phyloP scores from a whole-genome alignment of 768 basidiomycete genomes.

The Goffeauzyma gilvescens region DNA sequence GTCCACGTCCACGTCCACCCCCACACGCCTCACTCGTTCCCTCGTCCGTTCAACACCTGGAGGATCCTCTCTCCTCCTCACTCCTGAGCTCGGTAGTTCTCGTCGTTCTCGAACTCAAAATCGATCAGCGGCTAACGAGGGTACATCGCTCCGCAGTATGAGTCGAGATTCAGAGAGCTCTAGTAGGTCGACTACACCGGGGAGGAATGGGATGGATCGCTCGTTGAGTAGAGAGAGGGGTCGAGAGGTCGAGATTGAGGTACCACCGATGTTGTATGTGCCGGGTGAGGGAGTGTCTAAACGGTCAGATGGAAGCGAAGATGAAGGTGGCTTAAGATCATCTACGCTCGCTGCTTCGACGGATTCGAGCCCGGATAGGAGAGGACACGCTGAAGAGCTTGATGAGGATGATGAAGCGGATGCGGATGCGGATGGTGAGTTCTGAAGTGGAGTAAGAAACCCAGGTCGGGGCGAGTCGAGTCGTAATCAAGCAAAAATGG shows the following conservation, averaged over 20 bases:
- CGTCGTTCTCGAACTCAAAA: not conserved
- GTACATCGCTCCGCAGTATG: not conserved
- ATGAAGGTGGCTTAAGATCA: not conserved
- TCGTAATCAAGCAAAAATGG: not conserved
- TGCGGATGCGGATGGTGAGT: conserved; percentile 5
- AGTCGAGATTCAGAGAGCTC: too few species aligned
- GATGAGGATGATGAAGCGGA: conserved; percentile 14
- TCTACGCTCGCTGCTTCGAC: not conserved
- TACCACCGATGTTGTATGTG: not conserved
- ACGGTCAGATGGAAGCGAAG: not conserved
- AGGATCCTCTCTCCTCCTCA: not conserved
- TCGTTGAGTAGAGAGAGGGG: not conserved
- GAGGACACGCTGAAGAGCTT: not conserved
- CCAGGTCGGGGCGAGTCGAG: not conserved
- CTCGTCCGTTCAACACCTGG: not conserved
- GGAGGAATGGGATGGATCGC: not conserved
- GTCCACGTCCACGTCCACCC: not conserved
- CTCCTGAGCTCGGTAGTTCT: not conserved
- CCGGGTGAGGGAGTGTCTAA: not conserved
- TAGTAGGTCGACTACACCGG: too few species aligned
- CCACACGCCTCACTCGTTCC: not conserved
- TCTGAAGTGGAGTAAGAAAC: not conserved
- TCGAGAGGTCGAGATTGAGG: not conserved
- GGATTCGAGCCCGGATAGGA: not conserved
- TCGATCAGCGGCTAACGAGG: not conserved